A percentile compares a stretch with the other conserved stretches of the same genome.
phyloP scores from a whole-genome alignment of 805 yeast genomes.

The Lipomyces anomalus region DNA sequence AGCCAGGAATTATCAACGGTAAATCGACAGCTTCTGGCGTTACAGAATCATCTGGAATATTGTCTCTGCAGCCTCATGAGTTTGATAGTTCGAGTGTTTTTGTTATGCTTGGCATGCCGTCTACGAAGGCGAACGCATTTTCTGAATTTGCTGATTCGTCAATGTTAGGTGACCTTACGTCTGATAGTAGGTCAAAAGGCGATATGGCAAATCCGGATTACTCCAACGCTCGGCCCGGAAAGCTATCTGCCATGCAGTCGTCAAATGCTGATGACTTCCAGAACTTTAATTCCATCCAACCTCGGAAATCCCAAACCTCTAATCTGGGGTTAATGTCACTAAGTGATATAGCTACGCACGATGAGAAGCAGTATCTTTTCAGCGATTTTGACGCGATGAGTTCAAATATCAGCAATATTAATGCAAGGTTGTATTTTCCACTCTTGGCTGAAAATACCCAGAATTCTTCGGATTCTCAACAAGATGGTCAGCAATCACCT shows the following conservation, averaged over 20 bases:
- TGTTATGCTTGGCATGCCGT: not conserved
- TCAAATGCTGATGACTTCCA: not conserved
- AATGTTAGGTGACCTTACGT: not conserved
- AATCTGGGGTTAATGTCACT: too few species aligned
- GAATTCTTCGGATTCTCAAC: not conserved
- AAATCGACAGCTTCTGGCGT: not conserved
- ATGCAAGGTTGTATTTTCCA: constrained; percentile 16
- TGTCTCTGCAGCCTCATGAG: not conserved
- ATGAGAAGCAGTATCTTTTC: not conserved
- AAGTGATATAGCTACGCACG: too few species aligned
- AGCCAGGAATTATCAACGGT: not conserved
- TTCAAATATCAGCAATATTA: constrained; percentile 3
- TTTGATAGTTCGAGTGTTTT: not conserved
- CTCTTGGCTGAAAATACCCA: constrained; percentile 6
- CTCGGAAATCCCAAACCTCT: not conserved
- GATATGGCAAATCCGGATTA: not conserved
- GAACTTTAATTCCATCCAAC: not conserved
- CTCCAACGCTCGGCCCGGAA: too few species aligned
- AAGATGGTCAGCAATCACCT: constrained; percentile 2
- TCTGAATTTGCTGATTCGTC: not conserved
- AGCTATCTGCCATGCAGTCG: not conserved
- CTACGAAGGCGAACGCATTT: not conserved
- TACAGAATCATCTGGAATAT: too few species aligned
- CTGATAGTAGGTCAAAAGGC: not conserved
- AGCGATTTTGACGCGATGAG: not conserved